Conservation (phyloP, 139 green algal genomes). For the Spirogloea muscicola region DNA sequence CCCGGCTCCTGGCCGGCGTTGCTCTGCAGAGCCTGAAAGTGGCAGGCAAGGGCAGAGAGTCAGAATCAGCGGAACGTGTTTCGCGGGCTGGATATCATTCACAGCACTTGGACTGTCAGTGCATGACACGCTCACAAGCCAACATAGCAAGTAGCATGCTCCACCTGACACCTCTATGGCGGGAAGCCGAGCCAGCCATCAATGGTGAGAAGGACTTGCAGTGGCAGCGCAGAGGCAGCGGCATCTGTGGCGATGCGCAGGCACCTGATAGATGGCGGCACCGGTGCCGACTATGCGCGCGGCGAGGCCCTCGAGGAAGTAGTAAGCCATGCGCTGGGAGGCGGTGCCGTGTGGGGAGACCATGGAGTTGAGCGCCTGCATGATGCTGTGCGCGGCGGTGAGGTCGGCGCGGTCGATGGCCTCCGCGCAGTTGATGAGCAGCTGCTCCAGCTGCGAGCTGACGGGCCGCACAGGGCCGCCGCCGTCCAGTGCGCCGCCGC, state of each 20-base stretch:
- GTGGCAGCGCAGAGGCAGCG: not conserved
- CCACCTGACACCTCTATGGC: too few relatives aligned
- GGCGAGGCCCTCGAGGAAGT: conserved; percentile 24
- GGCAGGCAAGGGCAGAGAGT: too few relatives aligned
- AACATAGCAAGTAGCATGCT: too few relatives aligned
- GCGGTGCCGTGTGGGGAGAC: conserved; percentile 30
- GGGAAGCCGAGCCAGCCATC: not conserved
- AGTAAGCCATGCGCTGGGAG: conserved; percentile 21
- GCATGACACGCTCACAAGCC: too few relatives aligned
- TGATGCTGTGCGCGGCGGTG: conserved; percentile 2
- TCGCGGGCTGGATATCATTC: too few relatives aligned
- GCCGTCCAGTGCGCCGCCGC: too few relatives aligned
- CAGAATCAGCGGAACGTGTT: too few relatives aligned
- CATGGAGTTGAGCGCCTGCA: conserved; percentile 5
- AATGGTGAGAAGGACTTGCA: not conserved
- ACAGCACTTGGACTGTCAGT: too few relatives aligned
- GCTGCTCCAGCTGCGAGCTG: conserved; percentile 12
- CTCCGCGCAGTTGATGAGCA: conserved; percentile 9
- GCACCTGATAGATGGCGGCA: conserved; percentile 24
- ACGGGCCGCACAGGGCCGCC: too few relatives aligned
- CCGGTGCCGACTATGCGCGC: conserved; percentile 26
- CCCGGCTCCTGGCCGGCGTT: not conserved
- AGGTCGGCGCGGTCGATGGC: conserved; percentile 16
- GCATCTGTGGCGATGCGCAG: not conserved
- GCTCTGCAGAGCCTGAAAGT: conserved; percentile 28